Percentiles rank a stretch among this genome's conserved stretches.
Evolutionary conservation across 148 eudicot species (phyloP).

Genomic region (Cornus florida): DNA sequence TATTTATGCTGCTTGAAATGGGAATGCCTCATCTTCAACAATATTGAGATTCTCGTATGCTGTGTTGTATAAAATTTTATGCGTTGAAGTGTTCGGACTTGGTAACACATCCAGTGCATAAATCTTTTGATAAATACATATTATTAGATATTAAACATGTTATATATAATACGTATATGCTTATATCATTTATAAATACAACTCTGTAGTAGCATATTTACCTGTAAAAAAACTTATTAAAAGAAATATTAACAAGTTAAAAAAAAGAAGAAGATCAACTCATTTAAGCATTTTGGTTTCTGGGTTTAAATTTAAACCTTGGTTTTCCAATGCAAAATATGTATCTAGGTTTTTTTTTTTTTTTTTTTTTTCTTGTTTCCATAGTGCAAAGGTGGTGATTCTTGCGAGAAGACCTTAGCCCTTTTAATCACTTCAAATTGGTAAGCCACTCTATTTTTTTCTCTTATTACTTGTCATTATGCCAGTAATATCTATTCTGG

Average conservation of each 20-base stretch:
- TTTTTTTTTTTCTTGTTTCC: not conserved
- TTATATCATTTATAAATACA: not conserved
- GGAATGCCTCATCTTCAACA: no score
- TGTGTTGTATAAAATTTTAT: no score
- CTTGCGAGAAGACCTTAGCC: constrained; percentile 50
- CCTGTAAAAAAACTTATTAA: not conserved
- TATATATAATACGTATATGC: no score
- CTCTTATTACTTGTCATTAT: not conserved
- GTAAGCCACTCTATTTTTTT: constrained; percentile 28
- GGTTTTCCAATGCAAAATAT: constrained; percentile 2
- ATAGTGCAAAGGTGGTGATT: constrained; percentile 75
- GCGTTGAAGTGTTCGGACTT: no score
- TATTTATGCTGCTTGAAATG: no score
- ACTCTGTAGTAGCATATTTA: not conserved
- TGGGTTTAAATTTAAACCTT: not conserved
- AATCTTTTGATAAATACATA: no score
- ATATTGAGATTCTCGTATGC: no score
- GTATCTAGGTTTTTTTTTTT: not conserved
- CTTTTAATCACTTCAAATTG: constrained; percentile 57
- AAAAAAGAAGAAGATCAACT: not conserved
- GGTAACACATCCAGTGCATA: no score
- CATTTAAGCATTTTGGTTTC: not conserved
- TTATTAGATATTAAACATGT: no score
- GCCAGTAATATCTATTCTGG: not conserved
- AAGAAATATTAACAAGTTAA: not conserved